phyloP scores from a whole-genome alignment of 176 grass and related monocot species.

The Bonia amplexicaulis region DNA sequence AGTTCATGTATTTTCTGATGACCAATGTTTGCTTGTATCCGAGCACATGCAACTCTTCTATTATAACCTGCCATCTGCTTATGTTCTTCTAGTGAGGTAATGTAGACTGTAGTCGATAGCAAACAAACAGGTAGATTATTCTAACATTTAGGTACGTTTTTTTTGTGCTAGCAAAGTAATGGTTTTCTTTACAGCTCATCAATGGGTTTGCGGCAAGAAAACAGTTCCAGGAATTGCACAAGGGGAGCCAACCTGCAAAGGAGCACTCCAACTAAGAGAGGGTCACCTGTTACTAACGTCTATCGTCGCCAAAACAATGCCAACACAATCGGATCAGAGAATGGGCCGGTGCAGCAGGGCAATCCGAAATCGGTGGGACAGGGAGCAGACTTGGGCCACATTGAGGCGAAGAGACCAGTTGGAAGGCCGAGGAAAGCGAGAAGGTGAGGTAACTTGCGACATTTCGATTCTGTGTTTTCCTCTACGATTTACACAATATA shows the following conservation, averaged over 20 bases:
- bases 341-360: background rate
- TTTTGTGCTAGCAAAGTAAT: background rate
- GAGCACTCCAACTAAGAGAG: background rate
- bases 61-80: background rate
- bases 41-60: background rate
- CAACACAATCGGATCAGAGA: background rate
- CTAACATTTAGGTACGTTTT: background rate
- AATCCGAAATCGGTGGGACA: background rate
- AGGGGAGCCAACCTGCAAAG: background rate
- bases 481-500: background rate
- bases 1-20: background rate
- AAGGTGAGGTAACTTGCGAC: background rate
- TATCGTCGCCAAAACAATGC: background rate
- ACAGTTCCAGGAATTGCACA: background rate
- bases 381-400: background rate
- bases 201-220: background rate
- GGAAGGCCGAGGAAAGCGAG: conserved; percentile 18
- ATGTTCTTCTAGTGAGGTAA: background rate
- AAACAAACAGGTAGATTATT: background rate
- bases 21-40: background rate
- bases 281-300: conserved; percentile 1
- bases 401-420: conserved; percentile 9
- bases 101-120: background rate
- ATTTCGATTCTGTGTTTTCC: background rate
- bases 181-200: background rate